These are phyloP conservation scores for Elymus sibiricus DNA, from an alignment of 176 grass and related monocot species.

Conservation along the genomic window DNA sequence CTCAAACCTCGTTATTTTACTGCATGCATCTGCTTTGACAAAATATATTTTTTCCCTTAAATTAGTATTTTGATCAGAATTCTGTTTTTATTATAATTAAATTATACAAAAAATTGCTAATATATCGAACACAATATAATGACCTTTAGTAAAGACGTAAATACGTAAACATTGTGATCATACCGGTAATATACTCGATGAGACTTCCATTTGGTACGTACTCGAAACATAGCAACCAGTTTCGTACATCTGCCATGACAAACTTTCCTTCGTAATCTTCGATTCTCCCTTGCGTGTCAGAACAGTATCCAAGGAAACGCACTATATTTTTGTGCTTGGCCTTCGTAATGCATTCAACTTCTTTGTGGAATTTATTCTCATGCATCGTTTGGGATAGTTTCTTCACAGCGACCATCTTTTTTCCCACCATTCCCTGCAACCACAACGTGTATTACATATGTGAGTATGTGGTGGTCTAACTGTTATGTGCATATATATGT, in stretches of 20 bases:
- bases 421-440: not conserved
- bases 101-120: too few species aligned
- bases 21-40: too few species aligned
- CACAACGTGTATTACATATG: not conserved
- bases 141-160: too few species aligned
- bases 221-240: conserved; percentile 1
- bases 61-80: too few species aligned
- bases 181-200: not conserved
- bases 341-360: not conserved
- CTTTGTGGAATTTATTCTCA: not conserved
- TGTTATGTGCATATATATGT: not conserved
- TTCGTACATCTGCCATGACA: not conserved
- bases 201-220: not conserved
- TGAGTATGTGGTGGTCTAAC: not conserved
- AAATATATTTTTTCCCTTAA: too few species aligned
- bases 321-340: conserved; percentile 12
- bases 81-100: too few species aligned
- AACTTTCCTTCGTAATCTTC: not conserved
- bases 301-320: not conserved
- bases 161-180: not conserved
- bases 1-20: too few species aligned
- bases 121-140: too few species aligned
- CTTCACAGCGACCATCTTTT: not conserved
- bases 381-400: not conserved
- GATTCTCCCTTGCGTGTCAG: not conserved